Conservation (phyloP, 78 protist genomes). For the Planoprotostelium fungivorum region DNA sequence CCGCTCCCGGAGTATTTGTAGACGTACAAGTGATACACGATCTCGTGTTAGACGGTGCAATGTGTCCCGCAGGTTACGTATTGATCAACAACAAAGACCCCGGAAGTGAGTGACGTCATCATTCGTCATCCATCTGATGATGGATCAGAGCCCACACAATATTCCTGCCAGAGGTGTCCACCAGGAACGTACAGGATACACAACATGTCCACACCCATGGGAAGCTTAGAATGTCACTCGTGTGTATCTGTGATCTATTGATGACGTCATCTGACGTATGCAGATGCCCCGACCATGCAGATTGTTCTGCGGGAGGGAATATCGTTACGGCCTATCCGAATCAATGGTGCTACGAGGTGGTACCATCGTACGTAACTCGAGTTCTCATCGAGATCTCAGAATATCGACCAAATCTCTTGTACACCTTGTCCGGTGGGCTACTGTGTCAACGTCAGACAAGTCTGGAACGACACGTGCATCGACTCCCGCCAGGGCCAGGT, state of each 20-base stretch:
- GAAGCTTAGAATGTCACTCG: not conserved
- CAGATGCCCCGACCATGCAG: not conserved
- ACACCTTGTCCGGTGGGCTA: not conserved
- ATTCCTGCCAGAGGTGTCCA: not conserved
- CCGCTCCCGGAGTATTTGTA: not conserved
- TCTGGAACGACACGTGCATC: not conserved
- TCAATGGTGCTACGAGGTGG: not conserved
- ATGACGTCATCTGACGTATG: not conserved
- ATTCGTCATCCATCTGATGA: not conserved
- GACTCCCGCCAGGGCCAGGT: not conserved
- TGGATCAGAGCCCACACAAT: not conserved
- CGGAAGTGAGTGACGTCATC: not conserved
- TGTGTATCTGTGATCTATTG: not conserved
- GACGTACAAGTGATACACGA: not conserved
- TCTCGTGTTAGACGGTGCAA: not conserved
- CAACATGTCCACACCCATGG: not conserved
- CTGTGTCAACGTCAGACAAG: not conserved
- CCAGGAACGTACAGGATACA: not conserved
- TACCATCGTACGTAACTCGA: too few species aligned
- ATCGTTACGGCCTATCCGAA: not conserved
- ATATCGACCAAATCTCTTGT: too few species aligned
- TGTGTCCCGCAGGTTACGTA: not conserved
- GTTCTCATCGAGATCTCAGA: too few species aligned
- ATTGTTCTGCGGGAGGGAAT: not conserved
- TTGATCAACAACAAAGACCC: not conserved